A percentile compares a stretch with the other conserved stretches of the same genome.
Evolutionary conservation across 1,284 basidiomycete genomes (phyloP).

Genomic region (Tilletia indica): DNA sequence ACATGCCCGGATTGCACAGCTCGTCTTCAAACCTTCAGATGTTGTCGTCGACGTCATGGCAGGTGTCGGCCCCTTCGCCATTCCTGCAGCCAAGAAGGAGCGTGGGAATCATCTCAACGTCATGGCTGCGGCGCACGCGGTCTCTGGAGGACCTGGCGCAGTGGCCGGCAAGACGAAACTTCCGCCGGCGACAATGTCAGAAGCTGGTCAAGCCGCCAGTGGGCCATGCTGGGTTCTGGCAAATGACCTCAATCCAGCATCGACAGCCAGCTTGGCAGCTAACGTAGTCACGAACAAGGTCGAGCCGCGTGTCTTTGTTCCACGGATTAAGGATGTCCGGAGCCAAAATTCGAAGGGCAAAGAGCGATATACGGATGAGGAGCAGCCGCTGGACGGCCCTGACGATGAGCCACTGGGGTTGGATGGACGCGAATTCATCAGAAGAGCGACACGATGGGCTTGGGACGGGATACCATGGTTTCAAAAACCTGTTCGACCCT

Average conservation of each 20-base stretch:
- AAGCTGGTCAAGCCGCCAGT: not conserved
- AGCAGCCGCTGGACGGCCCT: not conserved
- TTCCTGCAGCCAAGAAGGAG: conserved; percentile 87
- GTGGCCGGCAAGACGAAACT: not conserved
- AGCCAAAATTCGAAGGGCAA: conserved; percentile 27
- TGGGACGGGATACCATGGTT: conserved; percentile 5
- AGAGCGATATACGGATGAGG: conserved; percentile 9
- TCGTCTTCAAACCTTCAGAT: conserved; percentile 63
- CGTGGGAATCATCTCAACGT: not conserved
- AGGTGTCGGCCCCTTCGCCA: conserved; percentile 92
- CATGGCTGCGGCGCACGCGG: not conserved
- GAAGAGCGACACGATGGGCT: conserved; percentile 10
- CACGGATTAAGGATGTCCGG: conserved; percentile 23
- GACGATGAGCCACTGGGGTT: conserved; percentile 6
- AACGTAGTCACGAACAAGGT: conserved; percentile 43
- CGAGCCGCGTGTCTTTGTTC: conserved; percentile 24
- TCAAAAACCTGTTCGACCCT: conserved; percentile 11
- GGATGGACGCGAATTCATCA: conserved; percentile 13
- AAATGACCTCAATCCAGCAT: conserved; percentile 91
- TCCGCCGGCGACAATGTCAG: too few relatives aligned
- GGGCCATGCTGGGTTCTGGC: conserved; percentile 66
- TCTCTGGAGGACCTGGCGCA: conserved; percentile 1
- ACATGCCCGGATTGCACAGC: conserved; percentile 78
- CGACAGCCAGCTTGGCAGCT: conserved; percentile 68
- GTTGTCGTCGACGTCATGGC: conserved; percentile 90